Evolutionary conservation across 768 basidiomycete species (phyloP).

Genomic region (Leccinum aurantiacum): DNA sequence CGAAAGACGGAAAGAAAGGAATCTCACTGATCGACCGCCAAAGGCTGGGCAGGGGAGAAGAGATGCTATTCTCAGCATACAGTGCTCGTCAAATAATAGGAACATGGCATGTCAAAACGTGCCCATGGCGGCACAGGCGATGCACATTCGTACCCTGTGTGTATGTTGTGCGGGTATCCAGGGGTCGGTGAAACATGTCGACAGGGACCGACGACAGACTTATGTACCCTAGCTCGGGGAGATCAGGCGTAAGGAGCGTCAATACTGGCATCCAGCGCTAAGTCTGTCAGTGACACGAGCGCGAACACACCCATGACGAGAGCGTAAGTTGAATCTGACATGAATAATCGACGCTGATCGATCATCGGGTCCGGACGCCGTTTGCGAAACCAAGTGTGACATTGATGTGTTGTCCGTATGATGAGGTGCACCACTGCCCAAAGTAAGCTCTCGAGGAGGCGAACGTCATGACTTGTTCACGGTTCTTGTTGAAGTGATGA

Average conservation of each 20-base stretch:
- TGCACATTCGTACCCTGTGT: slow-evolving; percentile 43
- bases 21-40: not conserved
- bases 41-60: too few relatives aligned
- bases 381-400: slow-evolving; percentile 46
- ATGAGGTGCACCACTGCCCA: slow-evolving; percentile 60
- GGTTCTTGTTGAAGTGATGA: slow-evolving; percentile 51
- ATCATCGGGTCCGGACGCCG: slow-evolving; percentile 33
- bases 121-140: slow-evolving; percentile 51
- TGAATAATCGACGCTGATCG: too few relatives aligned
- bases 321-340: too few relatives aligned
- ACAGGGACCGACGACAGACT: not conserved
- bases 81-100: not conserved
- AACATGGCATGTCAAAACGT: not conserved
- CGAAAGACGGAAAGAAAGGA: not conserved
- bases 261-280: slow-evolving; percentile 46
- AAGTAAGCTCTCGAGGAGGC: slow-evolving; percentile 55
- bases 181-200: not conserved
- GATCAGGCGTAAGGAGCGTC: slow-evolving; percentile 42
- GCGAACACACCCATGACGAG: not conserved
- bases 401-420: slow-evolving; percentile 49
- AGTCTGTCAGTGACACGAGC: slow-evolving; percentile 25
- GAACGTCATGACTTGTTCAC: slow-evolving; percentile 54
- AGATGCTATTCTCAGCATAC: not conserved
- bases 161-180: not conserved
- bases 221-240: slow-evolving; percentile 49